phyloP scores from a whole-genome alignment of 208 protist species.

The Entamoeba moshkovskii region DNA sequence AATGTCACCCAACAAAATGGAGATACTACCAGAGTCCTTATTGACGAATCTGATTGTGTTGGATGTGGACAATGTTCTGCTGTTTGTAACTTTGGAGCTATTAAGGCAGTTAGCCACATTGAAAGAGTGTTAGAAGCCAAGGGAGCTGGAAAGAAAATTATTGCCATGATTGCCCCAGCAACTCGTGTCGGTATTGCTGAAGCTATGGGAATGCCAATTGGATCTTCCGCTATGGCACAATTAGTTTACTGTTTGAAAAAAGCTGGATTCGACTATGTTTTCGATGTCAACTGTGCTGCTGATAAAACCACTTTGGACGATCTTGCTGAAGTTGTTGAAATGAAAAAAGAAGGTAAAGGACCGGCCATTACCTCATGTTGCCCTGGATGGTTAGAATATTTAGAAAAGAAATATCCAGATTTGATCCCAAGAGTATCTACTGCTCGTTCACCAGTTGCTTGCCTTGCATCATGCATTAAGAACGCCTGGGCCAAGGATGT shows the following conservation, averaged over 20 bases:
- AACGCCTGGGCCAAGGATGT: not conserved
- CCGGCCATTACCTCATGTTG: not conserved
- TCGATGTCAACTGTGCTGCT: slow-evolving; percentile 37
- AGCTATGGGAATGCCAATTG: slow-evolving; percentile 23
- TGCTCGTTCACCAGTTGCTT: not conserved
- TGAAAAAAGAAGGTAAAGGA: slow-evolving; percentile 6
- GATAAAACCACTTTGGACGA: slow-evolving; percentile 43
- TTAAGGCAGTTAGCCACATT: slow-evolving; percentile 28
- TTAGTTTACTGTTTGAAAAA: slow-evolving; percentile 30
- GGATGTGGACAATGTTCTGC: slow-evolving; percentile 40
- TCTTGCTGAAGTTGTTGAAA: slow-evolving; percentile 25
- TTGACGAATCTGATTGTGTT: slow-evolving; percentile 27
- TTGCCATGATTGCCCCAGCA: slow-evolving; percentile 32
- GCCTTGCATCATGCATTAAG: slow-evolving; percentile 9
- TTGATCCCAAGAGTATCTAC: slow-evolving; percentile 14
- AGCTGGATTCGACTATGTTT: slow-evolving; percentile 40
- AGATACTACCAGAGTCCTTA: not conserved
- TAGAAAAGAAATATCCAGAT: slow-evolving; percentile 4
- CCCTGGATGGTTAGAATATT: not conserved
- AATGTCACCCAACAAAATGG: not conserved
- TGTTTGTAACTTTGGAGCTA: slow-evolving; percentile 32
- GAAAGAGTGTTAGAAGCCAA: not conserved
- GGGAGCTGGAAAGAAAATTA: slow-evolving; percentile 6
- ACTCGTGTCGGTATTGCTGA: slow-evolving; percentile 31
- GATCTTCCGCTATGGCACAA: slow-evolving; percentile 21